A percentile compares a stretch with the other conserved stretches of the same genome.
Conservation (phyloP, 805 yeast species). For the Ogataea pignaliae region DNA sequence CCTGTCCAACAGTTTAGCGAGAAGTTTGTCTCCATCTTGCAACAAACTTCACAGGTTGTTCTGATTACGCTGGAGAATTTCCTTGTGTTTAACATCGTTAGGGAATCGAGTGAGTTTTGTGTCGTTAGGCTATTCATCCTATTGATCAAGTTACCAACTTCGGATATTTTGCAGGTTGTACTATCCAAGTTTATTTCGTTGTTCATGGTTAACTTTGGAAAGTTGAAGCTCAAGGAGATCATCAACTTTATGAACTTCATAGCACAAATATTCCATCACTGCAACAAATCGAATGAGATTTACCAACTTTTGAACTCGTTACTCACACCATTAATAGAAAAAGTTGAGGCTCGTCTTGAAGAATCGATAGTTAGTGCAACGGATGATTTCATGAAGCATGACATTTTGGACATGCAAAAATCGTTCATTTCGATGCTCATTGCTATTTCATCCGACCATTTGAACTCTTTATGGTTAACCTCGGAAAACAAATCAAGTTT, state of each 20-base stretch:
- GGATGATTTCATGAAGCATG: slow-evolving; percentile 42
- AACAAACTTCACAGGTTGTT: slow-evolving; percentile 64
- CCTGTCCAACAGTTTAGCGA: slow-evolving; percentile 27
- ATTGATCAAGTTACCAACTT: slow-evolving; percentile 41
- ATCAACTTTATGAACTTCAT: slow-evolving; percentile 79
- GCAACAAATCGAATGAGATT: slow-evolving; percentile 59
- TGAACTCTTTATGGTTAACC: slow-evolving; percentile 71
- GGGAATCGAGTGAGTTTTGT: slow-evolving; percentile 85
- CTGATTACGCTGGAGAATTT: slow-evolving; percentile 78
- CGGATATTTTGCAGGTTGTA: slow-evolving; percentile 36
- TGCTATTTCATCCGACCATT: slow-evolving; percentile 69
- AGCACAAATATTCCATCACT: slow-evolving; percentile 82
- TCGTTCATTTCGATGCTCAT: slow-evolving; percentile 67
- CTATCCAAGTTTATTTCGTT: slow-evolving; percentile 70
- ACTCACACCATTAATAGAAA: slow-evolving; percentile 66
- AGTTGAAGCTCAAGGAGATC: slow-evolving; percentile 60
- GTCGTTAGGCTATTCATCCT: slow-evolving; percentile 83
- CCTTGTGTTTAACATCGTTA: slow-evolving; percentile 57
- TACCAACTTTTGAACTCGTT: slow-evolving; percentile 72
- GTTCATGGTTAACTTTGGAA: slow-evolving; percentile 51
- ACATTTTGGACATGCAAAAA: slow-evolving; percentile 61
- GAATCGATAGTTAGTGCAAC: slow-evolving; percentile 14
- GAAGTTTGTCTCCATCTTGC: slow-evolving; percentile 27
- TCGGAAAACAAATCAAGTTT: slow-evolving; percentile 53
- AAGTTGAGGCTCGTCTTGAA: slow-evolving; percentile 44